Base-by-base conservation (phyloP, 371 early-diverging fungal species). In the Rhizopus microsporus region DNA sequence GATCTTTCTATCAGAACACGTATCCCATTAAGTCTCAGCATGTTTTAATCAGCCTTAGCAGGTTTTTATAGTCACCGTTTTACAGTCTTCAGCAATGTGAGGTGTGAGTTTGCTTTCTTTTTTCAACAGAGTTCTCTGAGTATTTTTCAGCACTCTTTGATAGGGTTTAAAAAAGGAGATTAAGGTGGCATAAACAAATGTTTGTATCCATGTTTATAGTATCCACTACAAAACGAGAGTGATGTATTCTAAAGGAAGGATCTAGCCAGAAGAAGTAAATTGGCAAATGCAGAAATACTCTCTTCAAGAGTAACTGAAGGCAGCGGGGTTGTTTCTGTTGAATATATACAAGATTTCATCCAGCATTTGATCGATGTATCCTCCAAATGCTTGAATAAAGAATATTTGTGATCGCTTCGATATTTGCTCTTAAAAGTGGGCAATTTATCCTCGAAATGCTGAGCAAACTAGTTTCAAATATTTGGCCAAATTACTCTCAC, bases 271-370 rank as follows among this genome's bases (percentile, higher is more conserved):
- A 23, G 23, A 23, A 23, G 23, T 29, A 5, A 44, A 52, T 46
- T 35, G 16, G 39, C 35, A 54, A 29, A 49, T 49, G 40, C 48
- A 54, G 50, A 60, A 38, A 57, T 31, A 44, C 44, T 15, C 15
- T 12, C 37, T 13, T 15, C 32, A 51, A 53, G 59, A 59, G 46
- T 44, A 44, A 54, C 5, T 37, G 39, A 59, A 50, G 32, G 49
- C 7, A 33, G 37, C 8, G 32, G 52, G 30, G 46, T 33, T 47
- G 39, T 47, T 45, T 47, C 47, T 46, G 51, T 53, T 46, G 30
- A 59, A 53, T 37, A 52, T 13, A 33, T 59, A 43, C 33, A 45
- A 47, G 12, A 45, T 35, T 59, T 38, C 37, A 30, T 59, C 40
- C 34, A 54, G 60, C 40, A 49, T 50, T 54, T 43, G 9, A 54